Evolutionary conservation across 1,284 basidiomycete genomes (phyloP), one percentile per base, ranked within the genome.

Genomic region (Leccinum subrobustum): DNA sequence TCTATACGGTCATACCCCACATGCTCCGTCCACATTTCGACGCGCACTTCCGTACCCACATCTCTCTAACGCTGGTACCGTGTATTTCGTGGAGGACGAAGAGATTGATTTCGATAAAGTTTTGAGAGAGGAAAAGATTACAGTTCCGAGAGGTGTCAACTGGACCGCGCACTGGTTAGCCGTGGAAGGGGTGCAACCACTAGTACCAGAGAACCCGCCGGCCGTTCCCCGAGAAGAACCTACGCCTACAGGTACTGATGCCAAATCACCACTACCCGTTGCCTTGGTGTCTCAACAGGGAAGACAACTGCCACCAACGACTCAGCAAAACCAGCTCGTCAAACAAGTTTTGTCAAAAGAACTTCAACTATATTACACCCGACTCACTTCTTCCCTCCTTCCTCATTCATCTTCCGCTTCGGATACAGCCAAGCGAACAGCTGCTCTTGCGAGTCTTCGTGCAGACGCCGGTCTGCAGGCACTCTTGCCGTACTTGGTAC

Each of bases 101-200:
- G 96, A 99, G 76, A 92, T 99, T 61, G 96, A 99, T 76, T 95
- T 99, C 70, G 93, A 96, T 70, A 91, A 88, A 55, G 87, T 95
- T 7, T 77, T 96, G 33, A 85, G 90, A 56, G 91, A 92, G 68
- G 91, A 93, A 71, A 89, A 93, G 72, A 86, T 93, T 31, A 80
- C 84, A 0, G 75, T 93, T 11, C 91, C 92, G 0, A 87, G 88
- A 67, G 89, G 88, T 42, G 86, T 91, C 55, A 86, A 80, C 63
- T 95, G 91, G 87, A 88, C 87, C 25, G 94, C 95, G 4, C 96
- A 99, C 73, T 99, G 96, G 97, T 83, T 99, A 23, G 96, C 96
- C 1, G 94, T 99, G 25, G 96, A 99, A 72, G 96, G 97, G 39
- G 92, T 99, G 3, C 96, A 99, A 72, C 96, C 97, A 0, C 85